phyloP scores from a whole-genome alignment of 345 rosid species.

The Moricandia arvensis region DNA sequence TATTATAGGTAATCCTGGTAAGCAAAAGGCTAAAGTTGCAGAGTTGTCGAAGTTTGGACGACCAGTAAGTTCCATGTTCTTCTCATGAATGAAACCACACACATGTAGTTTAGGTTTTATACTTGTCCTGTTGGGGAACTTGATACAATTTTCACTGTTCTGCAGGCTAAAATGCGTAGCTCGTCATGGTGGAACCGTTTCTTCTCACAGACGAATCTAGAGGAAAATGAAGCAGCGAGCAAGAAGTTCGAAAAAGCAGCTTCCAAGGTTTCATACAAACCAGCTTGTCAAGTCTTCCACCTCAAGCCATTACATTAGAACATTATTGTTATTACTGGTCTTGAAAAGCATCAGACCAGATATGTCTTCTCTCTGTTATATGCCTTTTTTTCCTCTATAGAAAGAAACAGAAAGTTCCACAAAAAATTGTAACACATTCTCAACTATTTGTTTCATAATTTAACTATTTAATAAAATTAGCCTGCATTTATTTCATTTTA shows the following conservation, averaged over 20 bases:
- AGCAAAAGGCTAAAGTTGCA: constrained; percentile 66
- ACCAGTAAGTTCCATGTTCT: constrained; percentile 57
- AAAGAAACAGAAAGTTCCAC: constrained; percentile 17
- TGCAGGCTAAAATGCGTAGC: constrained; percentile 83
- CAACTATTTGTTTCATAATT: constrained; percentile 21
- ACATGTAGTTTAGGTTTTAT: neutral
- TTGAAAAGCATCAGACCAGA: constrained; percentile 14
- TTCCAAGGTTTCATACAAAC: constrained; percentile 54
- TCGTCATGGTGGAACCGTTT: constrained; percentile 84
- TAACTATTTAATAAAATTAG: constrained; percentile 18
- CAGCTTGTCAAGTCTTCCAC: constrained; percentile 87
- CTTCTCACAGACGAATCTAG: constrained; percentile 58
- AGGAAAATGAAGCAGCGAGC: constrained; percentile 60
- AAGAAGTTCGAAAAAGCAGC: constrained; percentile 83
- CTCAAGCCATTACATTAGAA: constrained; percentile 48
- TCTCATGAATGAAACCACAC: neutral
- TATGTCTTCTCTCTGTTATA: constrained; percentile 11
- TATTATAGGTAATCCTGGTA: constrained; percentile 62
- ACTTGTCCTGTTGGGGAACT: neutral
- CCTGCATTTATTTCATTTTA: neutral
- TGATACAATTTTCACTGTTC: neutral
- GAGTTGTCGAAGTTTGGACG: constrained; percentile 84
- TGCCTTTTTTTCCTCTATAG: constrained; percentile 20
- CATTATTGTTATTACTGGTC: constrained; percentile 1
- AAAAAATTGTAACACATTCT: constrained; percentile 22